These are phyloP conservation scores for Cenchrus americanus DNA, from an alignment of 176 grass and related monocot species.

Conservation along the genomic window DNA sequence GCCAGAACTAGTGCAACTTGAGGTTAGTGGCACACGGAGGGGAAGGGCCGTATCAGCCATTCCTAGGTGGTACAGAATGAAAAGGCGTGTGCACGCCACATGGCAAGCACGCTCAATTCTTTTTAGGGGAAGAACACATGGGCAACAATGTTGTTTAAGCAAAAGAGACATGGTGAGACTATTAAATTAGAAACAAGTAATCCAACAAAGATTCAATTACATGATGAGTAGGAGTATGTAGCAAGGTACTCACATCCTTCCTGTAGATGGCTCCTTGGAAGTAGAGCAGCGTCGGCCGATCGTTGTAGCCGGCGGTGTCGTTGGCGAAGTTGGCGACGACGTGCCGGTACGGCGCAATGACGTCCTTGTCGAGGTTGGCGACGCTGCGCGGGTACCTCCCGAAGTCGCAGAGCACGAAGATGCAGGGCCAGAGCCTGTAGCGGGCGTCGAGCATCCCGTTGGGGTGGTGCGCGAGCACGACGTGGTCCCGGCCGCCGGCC, in stretches of 20 bases:
- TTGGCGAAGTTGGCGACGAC: conserved; percentile 64
- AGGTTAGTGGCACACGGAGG: conserved; percentile 34
- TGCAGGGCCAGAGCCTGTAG: conserved; percentile 76
- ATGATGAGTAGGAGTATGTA: not conserved
- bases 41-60: not conserved
- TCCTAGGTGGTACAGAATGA: not conserved
- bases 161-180: not conserved
- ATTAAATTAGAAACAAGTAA: conserved; percentile 28
- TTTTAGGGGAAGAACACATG: conserved; percentile 33
- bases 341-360: conserved; percentile 87
- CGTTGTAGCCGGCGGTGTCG: conserved; percentile 70
- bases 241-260: conserved; percentile 76
- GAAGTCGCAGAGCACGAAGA: conserved; percentile 95
- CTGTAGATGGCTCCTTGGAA: conserved; percentile 97
- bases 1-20: not conserved
- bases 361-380: conserved; percentile 81
- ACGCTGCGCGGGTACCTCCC: conserved; percentile 82
- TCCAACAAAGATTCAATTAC: not conserved
- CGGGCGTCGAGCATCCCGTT: conserved; percentile 90
- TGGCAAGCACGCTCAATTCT: conserved; percentile 41
- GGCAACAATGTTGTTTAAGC: not conserved
- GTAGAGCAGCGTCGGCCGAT: conserved; percentile 76
- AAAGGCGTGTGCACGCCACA: conserved; percentile 16
- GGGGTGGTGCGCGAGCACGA: conserved; percentile 94
- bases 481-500: conserved; percentile 76